A percentile compares a stretch with the other conserved stretches of the same genome.
These are phyloP conservation scores for Cyclotella distinguenda DNA, from an alignment of 108 stramenopile genomes.

Conservation along the genomic window DNA sequence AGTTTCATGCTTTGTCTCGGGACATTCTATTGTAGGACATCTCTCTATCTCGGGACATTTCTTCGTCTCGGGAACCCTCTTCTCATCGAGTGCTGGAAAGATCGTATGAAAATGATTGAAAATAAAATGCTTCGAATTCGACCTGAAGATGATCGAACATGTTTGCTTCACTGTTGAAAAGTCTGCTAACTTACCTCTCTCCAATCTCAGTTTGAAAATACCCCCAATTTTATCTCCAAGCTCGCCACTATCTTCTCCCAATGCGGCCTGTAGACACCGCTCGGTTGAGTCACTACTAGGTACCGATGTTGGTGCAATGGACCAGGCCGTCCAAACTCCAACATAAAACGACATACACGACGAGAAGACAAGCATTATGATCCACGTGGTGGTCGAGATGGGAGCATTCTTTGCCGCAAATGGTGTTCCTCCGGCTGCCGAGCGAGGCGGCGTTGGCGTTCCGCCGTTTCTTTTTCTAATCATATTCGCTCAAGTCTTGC, in stretches of 20 bases:
- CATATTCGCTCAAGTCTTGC: too few species aligned
- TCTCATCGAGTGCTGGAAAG: not conserved
- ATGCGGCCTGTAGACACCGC: constrained; percentile 5
- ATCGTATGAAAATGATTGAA: not conserved
- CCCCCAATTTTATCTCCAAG: constrained; percentile 2
- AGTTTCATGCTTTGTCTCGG: not conserved
- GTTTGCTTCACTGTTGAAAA: too few species aligned
- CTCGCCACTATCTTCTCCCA: constrained; percentile 1
- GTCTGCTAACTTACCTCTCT: constrained; percentile 3
- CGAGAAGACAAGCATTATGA: constrained; percentile 10
- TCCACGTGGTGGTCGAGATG: constrained; percentile 10
- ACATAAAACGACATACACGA: constrained; percentile 16
- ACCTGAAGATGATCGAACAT: too few species aligned
- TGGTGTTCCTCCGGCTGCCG: too few species aligned
- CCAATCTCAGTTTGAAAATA: not conserved
- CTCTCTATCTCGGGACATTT: too few species aligned
- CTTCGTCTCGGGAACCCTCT: not conserved
- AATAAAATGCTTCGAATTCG: too few species aligned
- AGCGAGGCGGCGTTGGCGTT: too few species aligned
- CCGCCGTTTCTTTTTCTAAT: too few species aligned
- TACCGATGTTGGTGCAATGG: not conserved
- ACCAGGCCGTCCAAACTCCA: constrained; percentile 13
- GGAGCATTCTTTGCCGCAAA: too few species aligned
- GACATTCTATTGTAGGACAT: too few species aligned
- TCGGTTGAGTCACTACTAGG: not conserved